Percentiles rank a stretch among this genome's conserved stretches.
These are phyloP conservation scores for Rhodosporidiobolus sp. DNA, from an alignment of 768 basidiomycete genomes.

Conservation along the genomic window DNA sequence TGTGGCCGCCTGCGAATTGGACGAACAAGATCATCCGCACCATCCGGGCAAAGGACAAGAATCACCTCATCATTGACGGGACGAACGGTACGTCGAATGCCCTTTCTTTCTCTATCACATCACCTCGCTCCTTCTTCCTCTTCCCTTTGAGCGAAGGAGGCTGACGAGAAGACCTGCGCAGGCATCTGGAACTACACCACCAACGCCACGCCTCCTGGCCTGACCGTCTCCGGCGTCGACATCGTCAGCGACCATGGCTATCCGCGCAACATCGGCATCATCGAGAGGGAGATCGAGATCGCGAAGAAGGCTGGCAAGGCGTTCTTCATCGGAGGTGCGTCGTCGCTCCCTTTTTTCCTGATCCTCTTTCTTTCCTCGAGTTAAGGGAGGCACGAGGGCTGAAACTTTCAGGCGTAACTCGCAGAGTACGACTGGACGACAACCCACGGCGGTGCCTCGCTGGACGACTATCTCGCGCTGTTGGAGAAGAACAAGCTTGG, in stretches of 20 bases:
- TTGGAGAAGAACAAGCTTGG: slow-evolving; percentile 19
- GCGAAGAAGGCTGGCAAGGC: slow-evolving; percentile 8
- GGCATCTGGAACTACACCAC: too few species aligned
- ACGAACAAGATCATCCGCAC: not conserved
- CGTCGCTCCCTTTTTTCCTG: not conserved
- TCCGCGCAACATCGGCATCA: slow-evolving; percentile 18
- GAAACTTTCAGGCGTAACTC: not conserved
- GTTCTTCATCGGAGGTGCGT: slow-evolving; percentile 25
- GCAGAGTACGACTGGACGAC: slow-evolving; percentile 31
- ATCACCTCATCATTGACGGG: slow-evolving; percentile 30
- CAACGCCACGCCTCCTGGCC: not conserved
- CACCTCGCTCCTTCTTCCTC: too few species aligned
- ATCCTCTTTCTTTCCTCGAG: not conserved
- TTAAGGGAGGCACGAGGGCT: too few species aligned
- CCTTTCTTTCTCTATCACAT: not conserved
- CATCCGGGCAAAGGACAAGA: slow-evolving; percentile 2
- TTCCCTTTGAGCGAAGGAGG: too few species aligned
- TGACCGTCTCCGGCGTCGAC: slow-evolving; percentile 1
- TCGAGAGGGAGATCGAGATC: slow-evolving; percentile 1
- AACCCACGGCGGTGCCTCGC: not conserved
- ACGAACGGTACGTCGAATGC: slow-evolving; percentile 1
- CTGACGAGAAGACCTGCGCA: not conserved
- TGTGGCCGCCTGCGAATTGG: slow-evolving; percentile 17
- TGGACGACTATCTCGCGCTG: slow-evolving; percentile 11
- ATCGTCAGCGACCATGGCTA: slow-evolving; percentile 32